A percentile compares a stretch with the other conserved stretches of the same genome.
Evolutionary conservation across 257 asterid species (phyloP).

Genomic region (Solanum gandarillasii): DNA sequence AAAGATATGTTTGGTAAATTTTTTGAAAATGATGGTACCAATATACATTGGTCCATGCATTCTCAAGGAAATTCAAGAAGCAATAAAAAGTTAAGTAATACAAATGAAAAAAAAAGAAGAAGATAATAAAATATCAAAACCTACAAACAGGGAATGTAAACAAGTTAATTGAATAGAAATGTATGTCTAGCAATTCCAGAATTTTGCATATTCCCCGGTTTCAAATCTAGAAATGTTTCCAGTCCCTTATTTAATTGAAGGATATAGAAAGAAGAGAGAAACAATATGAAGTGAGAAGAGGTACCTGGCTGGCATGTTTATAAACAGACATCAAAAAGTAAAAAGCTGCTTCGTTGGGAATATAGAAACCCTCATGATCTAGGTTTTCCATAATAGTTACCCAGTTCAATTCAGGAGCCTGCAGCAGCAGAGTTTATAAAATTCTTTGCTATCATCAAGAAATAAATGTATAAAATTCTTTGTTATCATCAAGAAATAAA

Average conservation of each 20-base stretch:
- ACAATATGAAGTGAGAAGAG: background rate
- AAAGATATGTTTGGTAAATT: background rate
- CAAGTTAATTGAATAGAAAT: too few species aligned
- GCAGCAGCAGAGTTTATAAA: background rate
- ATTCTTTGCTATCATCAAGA: background rate
- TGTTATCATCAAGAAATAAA: background rate
- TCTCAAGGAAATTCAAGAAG: too few species aligned
- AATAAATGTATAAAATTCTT: background rate
- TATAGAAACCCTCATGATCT: constrained; percentile 67
- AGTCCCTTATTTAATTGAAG: too few species aligned
- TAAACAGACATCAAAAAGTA: constrained; percentile 73
- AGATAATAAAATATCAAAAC: too few species aligned
- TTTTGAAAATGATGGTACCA: background rate
- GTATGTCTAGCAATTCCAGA: too few species aligned
- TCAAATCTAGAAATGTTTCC: too few species aligned
- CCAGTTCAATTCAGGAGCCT: constrained; percentile 89
- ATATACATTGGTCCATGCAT: background rate
- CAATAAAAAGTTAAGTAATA: too few species aligned
- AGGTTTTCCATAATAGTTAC: constrained; percentile 60
- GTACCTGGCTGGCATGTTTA: constrained; percentile 71
- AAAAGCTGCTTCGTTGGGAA: constrained; percentile 32
- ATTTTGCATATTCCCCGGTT: too few species aligned
- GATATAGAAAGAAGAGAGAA: background rate
- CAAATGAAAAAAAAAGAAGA: too few species aligned
- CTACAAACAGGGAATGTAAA: too few species aligned